These are phyloP conservation scores for Lignosus rhinocerotis DNA, from an alignment of 1,284 basidiomycete genomes.

Conservation along the genomic window DNA sequence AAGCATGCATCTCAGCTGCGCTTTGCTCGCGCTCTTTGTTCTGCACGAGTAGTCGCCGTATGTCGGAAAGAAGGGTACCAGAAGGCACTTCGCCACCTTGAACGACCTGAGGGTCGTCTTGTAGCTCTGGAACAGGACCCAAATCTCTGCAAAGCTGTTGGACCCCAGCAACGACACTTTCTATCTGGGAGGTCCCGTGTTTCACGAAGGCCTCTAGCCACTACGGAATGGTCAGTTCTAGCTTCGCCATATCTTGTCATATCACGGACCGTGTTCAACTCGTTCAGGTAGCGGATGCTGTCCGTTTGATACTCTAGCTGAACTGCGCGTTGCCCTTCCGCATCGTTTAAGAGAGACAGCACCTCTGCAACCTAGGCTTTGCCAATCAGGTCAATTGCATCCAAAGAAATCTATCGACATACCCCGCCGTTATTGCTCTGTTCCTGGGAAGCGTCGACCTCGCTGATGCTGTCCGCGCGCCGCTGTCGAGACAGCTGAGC, in stretches of 20 bases:
- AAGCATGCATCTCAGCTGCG: conserved; percentile 43
- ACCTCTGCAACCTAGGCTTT: conserved; percentile 44
- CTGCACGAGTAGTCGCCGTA: conserved; percentile 44
- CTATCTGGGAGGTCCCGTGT: conserved; percentile 70
- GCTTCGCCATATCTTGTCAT: neutral
- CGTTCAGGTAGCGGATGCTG: conserved; percentile 71
- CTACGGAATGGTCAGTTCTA: conserved; percentile 36
- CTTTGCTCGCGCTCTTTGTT: conserved; percentile 44
- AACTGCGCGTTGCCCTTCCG: conserved; percentile 45
- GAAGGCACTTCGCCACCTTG: conserved; percentile 12
- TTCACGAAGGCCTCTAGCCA: conserved; percentile 85
- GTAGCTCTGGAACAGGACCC: conserved; percentile 32
- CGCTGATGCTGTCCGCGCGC: neutral
- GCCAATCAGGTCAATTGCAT: neutral
- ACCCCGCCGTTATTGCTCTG: neutral
- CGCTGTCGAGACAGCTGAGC: conserved; percentile 17
- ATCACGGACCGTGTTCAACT: conserved; percentile 61
- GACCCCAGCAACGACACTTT: conserved; percentile 58
- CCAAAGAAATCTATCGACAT: neutral
- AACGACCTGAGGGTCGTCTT: conserved; percentile 2
- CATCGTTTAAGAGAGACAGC: conserved; percentile 44
- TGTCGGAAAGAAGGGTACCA: conserved; percentile 38
- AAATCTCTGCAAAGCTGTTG: conserved; percentile 60
- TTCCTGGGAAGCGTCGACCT: neutral
- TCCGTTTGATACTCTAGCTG: conserved; percentile 66